These are phyloP conservation scores for Capronia epimyces DNA, from an alignment of 2,329 filamentous ascomycete genomes.

Conservation along the genomic window DNA sequence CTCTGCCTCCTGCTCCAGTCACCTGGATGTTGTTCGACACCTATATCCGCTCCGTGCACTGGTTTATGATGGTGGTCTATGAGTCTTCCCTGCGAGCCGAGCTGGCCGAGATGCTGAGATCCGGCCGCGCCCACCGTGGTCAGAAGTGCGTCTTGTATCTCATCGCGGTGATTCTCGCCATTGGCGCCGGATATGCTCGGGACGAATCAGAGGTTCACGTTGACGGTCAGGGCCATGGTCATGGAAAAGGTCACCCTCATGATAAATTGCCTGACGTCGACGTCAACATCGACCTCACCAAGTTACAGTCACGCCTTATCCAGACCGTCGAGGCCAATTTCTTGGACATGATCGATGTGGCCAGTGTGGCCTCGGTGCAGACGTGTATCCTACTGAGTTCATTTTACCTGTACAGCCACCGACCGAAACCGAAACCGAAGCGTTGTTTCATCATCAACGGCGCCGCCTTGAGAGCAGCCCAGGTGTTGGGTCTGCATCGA, in stretches of 20 bases:
- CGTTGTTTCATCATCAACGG: constrained; percentile 29
- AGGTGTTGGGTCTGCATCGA: constrained; percentile 35
- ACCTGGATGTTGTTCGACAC: constrained; percentile 36
- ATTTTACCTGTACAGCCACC: constrained; percentile 7
- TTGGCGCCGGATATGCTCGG: constrained; percentile 38
- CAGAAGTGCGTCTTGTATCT: constrained; percentile 37
- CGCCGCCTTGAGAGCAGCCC: constrained; percentile 36
- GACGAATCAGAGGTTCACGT: constrained; percentile 7
- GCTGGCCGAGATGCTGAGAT: constrained; percentile 32
- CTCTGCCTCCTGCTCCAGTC: constrained; percentile 30
- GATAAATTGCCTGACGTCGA: too few relatives aligned
- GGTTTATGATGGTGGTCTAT: constrained; percentile 43
- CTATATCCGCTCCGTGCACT: constrained; percentile 41
- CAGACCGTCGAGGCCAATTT: constrained; percentile 33
- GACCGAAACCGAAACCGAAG: constrained; percentile 6
- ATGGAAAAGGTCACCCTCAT: too few relatives aligned
- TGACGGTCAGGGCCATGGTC: constrained; percentile 18
- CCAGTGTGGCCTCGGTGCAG: constrained; percentile 24
- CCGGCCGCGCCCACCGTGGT: constrained; percentile 33
- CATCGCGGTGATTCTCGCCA: constrained; percentile 36
- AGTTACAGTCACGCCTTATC: constrained; percentile 3
- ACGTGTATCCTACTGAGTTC: constrained; percentile 5
- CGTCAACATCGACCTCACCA: constrained; percentile 14
- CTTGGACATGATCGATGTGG: constrained; percentile 39
- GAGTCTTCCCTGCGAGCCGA: constrained; percentile 38